Percentiles rank a stretch among this genome's conserved stretches.
These are phyloP conservation scores for Tricholoma bakamatsutake DNA, from an alignment of 768 basidiomycete species.

Conservation along the genomic window DNA sequence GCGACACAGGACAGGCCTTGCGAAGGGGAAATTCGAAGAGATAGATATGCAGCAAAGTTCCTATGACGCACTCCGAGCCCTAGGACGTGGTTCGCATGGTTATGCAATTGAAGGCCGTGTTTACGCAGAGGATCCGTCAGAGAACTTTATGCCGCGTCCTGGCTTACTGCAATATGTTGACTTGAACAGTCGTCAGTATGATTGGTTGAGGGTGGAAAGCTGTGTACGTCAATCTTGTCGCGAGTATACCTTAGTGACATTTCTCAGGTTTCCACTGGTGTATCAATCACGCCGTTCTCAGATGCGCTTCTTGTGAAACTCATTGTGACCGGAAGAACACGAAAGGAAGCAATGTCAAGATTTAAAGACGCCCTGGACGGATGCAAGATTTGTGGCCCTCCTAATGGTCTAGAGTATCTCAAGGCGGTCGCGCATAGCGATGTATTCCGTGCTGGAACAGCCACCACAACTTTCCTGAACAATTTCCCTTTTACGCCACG, in stretches of 20 bases:
- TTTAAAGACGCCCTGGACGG: conserved; percentile 33
- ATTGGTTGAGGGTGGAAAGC: conserved; percentile 57
- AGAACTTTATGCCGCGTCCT: conserved; percentile 51
- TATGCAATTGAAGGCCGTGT: conserved; percentile 14
- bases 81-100: not conserved
- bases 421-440: conserved; percentile 34
- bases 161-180: conserved; percentile 56
- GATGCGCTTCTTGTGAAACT: conserved; percentile 59
- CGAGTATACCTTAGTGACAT: not conserved
- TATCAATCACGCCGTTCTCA: conserved; percentile 44
- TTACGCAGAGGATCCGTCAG: conserved; percentile 54
- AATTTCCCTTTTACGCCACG: conserved; percentile 34
- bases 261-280: conserved; percentile 42
- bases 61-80: conserved; percentile 23
- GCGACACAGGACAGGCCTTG: conserved; percentile 7
- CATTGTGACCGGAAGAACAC: conserved; percentile 41
- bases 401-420: conserved; percentile 54
- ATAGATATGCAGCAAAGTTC: conserved; percentile 30
- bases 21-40: conserved; percentile 8
- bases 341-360: conserved; percentile 39
- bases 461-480: conserved; percentile 46
- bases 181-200: conserved; percentile 22
- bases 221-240: conserved; percentile 34
- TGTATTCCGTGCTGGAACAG: conserved; percentile 34
- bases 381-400: conserved; percentile 47